These are phyloP conservation scores for Colletotrichum phormii DNA, from an alignment of 2,329 filamentous ascomycete species.

Conservation along the genomic window DNA sequence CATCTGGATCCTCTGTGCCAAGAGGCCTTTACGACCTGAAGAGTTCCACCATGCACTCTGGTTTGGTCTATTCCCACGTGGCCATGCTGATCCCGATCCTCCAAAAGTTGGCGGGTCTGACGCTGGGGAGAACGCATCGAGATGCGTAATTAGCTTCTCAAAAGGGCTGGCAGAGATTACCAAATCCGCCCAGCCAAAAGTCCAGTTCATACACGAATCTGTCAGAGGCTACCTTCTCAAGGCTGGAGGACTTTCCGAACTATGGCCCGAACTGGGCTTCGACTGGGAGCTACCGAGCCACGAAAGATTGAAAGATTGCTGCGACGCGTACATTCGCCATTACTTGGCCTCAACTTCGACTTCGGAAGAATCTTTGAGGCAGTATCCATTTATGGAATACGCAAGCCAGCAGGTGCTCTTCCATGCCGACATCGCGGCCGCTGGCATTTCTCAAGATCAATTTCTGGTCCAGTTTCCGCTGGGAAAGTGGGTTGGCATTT, in stretches of 20 bases:
- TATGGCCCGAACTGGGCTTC: conserved; percentile 47
- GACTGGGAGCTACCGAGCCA: conserved; percentile 51
- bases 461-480: conserved; percentile 48
- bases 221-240: conserved; percentile 60
- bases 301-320: conserved; percentile 57
- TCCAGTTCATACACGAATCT: conserved; percentile 67
- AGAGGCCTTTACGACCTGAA: conserved; percentile 51
- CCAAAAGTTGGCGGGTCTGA: conserved; percentile 37
- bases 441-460: conserved; percentile 38
- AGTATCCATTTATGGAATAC: conserved; percentile 59
- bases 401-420: conserved; percentile 51
- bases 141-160: conserved; percentile 54
- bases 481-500: conserved; percentile 43
- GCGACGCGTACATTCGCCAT: conserved; percentile 50
- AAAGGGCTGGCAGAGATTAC: conserved; percentile 63
- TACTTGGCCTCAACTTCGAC: background rate
- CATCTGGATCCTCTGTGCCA: conserved; percentile 65
- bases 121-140: conserved; percentile 43
- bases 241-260: conserved; percentile 42
- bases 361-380: conserved; percentile 33
- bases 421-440: conserved; percentile 53
- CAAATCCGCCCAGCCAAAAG: conserved; percentile 42
- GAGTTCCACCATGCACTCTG: conserved; percentile 60
- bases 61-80: conserved; percentile 33
- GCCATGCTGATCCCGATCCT: conserved; percentile 39